phyloP scores from a whole-genome alignment of 768 basidiomycete species.

The Hemileccinum rubropunctum region DNA sequence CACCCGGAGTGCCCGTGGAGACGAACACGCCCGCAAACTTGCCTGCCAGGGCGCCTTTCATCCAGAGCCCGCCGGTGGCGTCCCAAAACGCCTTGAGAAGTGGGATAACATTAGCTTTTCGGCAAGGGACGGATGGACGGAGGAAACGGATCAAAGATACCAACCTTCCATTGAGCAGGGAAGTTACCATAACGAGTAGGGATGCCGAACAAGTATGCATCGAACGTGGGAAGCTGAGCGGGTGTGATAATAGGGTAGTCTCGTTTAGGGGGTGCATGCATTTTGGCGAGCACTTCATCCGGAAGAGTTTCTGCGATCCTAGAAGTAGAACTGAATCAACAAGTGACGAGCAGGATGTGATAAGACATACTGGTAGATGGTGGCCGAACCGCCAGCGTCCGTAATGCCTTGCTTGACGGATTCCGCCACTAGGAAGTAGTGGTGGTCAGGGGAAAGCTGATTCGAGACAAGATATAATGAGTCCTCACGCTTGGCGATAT shows the following conservation, averaged over 20 bases:
- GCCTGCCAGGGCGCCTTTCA: constrained; percentile 55
- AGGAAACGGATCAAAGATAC: constrained; percentile 14
- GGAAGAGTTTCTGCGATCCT: constrained; percentile 82
- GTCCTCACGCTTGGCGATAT: constrained; percentile 61
- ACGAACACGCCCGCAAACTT: constrained; percentile 78
- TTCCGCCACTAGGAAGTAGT: constrained; percentile 53
- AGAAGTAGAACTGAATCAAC: background rate
- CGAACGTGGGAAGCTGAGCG: constrained; percentile 51
- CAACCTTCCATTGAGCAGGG: constrained; percentile 76
- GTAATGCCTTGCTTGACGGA: constrained; percentile 45
- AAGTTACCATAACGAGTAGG: constrained; percentile 81
- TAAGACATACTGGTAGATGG: constrained; percentile 52
- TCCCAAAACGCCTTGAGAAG: constrained; percentile 67
- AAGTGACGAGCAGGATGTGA: background rate
- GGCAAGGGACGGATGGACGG: background rate
- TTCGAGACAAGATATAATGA: background rate
- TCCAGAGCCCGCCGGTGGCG: constrained; percentile 67
- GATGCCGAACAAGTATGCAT: constrained; percentile 75
- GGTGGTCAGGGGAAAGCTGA: constrained; percentile 2
- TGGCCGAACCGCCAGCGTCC: constrained; percentile 46
- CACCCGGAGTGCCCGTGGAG: constrained; percentile 68
- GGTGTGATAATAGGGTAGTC: constrained; percentile 67
- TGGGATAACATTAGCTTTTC: constrained; percentile 3
- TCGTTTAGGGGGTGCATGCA: constrained; percentile 72
- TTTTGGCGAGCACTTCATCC: constrained; percentile 57